These are phyloP conservation scores for Mallotus nudiflorus DNA, from an alignment of 345 rosid genomes.

Conservation along the genomic window DNA sequence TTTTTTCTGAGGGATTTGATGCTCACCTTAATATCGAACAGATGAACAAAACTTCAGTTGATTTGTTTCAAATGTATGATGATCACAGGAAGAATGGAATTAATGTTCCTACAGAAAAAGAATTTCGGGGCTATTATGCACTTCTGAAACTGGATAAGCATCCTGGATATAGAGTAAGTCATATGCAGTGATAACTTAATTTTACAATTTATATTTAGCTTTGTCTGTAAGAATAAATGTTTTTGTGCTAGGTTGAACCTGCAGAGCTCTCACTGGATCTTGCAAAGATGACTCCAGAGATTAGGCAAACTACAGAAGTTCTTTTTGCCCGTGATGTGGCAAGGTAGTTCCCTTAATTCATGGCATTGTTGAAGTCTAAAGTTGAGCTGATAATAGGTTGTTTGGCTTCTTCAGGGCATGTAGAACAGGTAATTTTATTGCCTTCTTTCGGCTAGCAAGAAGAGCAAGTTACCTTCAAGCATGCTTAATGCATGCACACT, in stretches of 20 bases:
- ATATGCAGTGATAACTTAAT: conserved; percentile 17
- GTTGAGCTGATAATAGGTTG: conserved; percentile 34
- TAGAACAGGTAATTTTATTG: conserved; percentile 83
- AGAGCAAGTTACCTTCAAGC: conserved; percentile 95
- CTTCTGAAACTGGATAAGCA: conserved; percentile 99
- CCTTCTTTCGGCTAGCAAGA: conserved; percentile 90
- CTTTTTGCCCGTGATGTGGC: conserved; percentile 90
- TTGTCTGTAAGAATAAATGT: conserved; percentile 22
- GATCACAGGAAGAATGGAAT: conserved; percentile 94
- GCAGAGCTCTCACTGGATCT: conserved; percentile 96
- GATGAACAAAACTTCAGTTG: conserved; percentile 98
- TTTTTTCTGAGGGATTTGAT: conserved; percentile 95
- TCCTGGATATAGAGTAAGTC: conserved; percentile 93
- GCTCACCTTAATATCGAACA: conserved; percentile 98
- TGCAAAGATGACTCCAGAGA: conserved; percentile 97
- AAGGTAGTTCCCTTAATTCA: conserved; percentile 47
- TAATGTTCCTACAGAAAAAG: conserved; percentile 67
- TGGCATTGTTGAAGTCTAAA: conserved; percentile 25
- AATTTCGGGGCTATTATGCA: conserved; percentile 97
- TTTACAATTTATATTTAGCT: conserved; percentile 19
- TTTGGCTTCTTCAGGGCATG: conserved; percentile 68
- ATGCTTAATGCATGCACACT: conserved; percentile 98
- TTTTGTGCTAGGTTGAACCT: conserved; percentile 81
- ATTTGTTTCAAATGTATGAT: conserved; percentile 95
- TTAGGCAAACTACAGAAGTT: conserved; percentile 87